Percentiles rank a stretch among this genome's conserved stretches.
Evolutionary conservation across 306 rosid genomes (phyloP).

Genomic region (Trifolium repens): DNA sequence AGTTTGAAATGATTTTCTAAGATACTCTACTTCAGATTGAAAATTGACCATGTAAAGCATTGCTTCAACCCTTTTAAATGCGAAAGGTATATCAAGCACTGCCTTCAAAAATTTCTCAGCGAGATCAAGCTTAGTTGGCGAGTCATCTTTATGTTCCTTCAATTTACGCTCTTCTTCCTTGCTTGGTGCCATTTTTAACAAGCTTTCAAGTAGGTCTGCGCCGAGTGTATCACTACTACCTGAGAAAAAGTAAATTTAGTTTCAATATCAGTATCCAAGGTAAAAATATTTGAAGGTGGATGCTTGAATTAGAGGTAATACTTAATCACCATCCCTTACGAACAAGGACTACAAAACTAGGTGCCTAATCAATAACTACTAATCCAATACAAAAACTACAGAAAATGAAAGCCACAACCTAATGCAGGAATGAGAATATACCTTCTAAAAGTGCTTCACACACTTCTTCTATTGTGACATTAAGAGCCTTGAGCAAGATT

Average conservation of each 20-base stretch:
- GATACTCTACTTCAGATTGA: slow-evolving; percentile 88
- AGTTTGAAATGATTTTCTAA: slow-evolving; percentile 73
- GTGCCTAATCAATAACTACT: neutral
- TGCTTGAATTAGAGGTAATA: neutral
- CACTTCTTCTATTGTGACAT: slow-evolving; percentile 88
- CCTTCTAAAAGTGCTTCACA: slow-evolving; percentile 90
- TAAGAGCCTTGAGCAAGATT: slow-evolving; percentile 80
- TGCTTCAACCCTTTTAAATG: slow-evolving; percentile 83
- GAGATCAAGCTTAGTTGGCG: slow-evolving; percentile 77
- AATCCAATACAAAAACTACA: neutral
- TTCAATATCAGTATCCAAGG: neutral
- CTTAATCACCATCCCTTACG: slow-evolving; percentile 3
- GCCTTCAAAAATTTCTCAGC: slow-evolving; percentile 95
- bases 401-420: slow-evolving; percentile 13
- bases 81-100: slow-evolving; percentile 83
- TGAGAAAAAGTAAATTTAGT: slow-evolving; percentile 42
- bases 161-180: slow-evolving; percentile 90
- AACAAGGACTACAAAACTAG: slow-evolving; percentile 24
- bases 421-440: slow-evolving; percentile 35
- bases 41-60: slow-evolving; percentile 92
- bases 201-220: slow-evolving; percentile 81
- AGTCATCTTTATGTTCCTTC: slow-evolving; percentile 74
- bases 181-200: slow-evolving; percentile 95
- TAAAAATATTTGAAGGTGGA: neutral
- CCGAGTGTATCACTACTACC: slow-evolving; percentile 90